Evolutionary conservation across 306 rosid species (phyloP), one percentile per base, ranked within the genome.

Genomic region (Spatholobus suberectus): DNA sequence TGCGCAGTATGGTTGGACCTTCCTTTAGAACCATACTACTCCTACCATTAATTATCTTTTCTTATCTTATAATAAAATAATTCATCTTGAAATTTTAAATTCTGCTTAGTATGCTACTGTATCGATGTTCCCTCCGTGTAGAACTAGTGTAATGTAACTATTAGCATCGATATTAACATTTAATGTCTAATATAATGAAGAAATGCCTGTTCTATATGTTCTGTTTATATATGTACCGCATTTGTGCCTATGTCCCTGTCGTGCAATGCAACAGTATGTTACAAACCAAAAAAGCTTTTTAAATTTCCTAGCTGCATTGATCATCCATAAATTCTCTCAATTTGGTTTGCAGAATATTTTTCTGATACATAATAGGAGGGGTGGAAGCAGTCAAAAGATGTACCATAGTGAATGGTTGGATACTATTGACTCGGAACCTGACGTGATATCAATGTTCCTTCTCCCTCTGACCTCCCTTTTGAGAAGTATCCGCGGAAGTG

Each of bases 401-500:
- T 76, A 88, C 52, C 96, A 91, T 79, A 65, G 86, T 71, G 98
- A 92, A 83, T 94, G 98, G 98, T 84, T 94, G 71, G 90, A 89
- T 75, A 91, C 91, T 58, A 89, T 94, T 72, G 96, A 92, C 80
- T 73, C 13, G 14, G 93, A 91, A 81, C 97, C 96, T 32, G 97
- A 91, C 41, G 94, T 88, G 63, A 90, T 94, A 88, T 84, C 97
- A 75, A 83, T 94, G 96, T 87, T 91, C 77, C 89, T 94, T 80
- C 88, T 94, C 74, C 97, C 98, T 37, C 79, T 92, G 70, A 89
- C 96, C 67, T 90, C 96, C 82, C 86, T 94, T 58, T 84, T 94
- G 85, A 87, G 83, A 80, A 91, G 94, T 63, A 91, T 90, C 69
- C 94, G 80, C 0, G 98, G 89, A 80, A 88, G 92, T 81, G 98